Evolutionary conservation across 805 yeast species (phyloP), one percentile per base, ranked within the genome.

Genomic region (Kurtzmaniella fragi): DNA sequence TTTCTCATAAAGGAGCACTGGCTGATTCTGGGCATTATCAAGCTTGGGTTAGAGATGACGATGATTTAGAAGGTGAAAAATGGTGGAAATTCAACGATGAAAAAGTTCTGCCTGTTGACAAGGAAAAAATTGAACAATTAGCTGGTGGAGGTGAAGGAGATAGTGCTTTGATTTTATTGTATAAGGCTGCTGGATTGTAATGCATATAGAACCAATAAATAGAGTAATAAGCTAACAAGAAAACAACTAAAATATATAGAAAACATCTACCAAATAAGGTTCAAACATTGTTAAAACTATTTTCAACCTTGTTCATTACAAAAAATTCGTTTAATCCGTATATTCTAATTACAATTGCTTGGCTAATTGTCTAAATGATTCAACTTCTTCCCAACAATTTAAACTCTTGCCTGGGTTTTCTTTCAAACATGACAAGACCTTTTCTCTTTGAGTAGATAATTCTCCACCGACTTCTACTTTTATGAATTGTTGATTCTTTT

Each of bases 131-230:
- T 44, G 96, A 89, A 59, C 62, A 75, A 41, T 72, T 93, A 48
- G 85, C 97, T 4, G 99, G 99, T 32, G 99, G 99, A 41, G 97
- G 98, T 42, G 99, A 95, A 67, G 80, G 95, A 50, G 99, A 93
- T 62, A 81, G 93, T 53, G 99, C 99, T 2, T 75, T 93, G 60
- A 82, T 93, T 40, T 72, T 91, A 49, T 65, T 93, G 40, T 93
- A 93, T 69, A 83, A 82, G 57, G 95, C 88, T 5, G 77, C 83
- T 47, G 95, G 91, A 14, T 65, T 83, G 48, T 53, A 47, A 41
- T 13, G 31, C 15, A 28, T 28, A 12, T 28, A 28, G 11, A 28
- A n/a, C 15, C 9, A 20, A 5, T 20, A 32, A 31, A 5, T n/a
- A n/a, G 34, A 31, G 10, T n/a, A 16, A 17, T 31, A 17, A 31